A percentile compares a stretch with the other conserved stretches of the same genome.
Evolutionary conservation across 2,329 filamentous ascomycete species (phyloP).

Genomic region (Epichloe uncinata): DNA sequence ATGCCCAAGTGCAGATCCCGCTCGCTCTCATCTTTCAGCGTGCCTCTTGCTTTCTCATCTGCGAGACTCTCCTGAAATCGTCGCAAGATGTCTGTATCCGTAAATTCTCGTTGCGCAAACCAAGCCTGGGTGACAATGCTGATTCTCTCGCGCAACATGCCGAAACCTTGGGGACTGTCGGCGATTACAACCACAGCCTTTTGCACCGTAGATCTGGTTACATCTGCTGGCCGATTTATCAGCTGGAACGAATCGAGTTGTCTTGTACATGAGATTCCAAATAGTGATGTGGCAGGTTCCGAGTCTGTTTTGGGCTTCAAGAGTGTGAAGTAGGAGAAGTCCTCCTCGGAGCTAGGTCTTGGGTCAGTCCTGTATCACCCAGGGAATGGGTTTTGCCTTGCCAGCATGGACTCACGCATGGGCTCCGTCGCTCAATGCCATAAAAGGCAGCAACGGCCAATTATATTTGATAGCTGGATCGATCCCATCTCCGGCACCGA

Average conservation of each 20-base stretch:
- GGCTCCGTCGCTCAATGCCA: slow-evolving; percentile 91
- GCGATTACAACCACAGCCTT: slow-evolving; percentile 96
- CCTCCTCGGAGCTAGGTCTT: slow-evolving; percentile 59
- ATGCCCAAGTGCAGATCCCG: slow-evolving; percentile 78
- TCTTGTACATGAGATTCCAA: slow-evolving; percentile 89
- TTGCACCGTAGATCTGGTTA: slow-evolving; percentile 94
- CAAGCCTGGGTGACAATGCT: slow-evolving; percentile 86
- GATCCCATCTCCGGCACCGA: slow-evolving; percentile 57
- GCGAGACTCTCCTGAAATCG: slow-evolving; percentile 83
- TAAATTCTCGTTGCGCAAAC: slow-evolving; percentile 92
- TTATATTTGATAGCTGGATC: slow-evolving; percentile 77
- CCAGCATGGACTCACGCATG: slow-evolving; percentile 56
- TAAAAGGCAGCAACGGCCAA: slow-evolving; percentile 87
- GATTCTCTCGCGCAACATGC: slow-evolving; percentile 78
- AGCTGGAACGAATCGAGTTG: slow-evolving; percentile 74
- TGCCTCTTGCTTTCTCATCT: slow-evolving; percentile 46
- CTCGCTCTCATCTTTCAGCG: slow-evolving; percentile 53
- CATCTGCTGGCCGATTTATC: slow-evolving; percentile 67
- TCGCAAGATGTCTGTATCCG: slow-evolving; percentile 77
- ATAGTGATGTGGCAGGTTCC: slow-evolving; percentile 63
- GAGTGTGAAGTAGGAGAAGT: slow-evolving; percentile 97
- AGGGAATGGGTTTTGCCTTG: background rate
- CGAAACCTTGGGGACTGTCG: slow-evolving; percentile 80
- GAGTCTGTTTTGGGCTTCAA: slow-evolving; percentile 44
- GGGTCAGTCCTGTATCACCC: background rate